Base-by-base conservation (phyloP, 2,329 filamentous ascomycete species). In the Xenoacremonium recifei region DNA sequence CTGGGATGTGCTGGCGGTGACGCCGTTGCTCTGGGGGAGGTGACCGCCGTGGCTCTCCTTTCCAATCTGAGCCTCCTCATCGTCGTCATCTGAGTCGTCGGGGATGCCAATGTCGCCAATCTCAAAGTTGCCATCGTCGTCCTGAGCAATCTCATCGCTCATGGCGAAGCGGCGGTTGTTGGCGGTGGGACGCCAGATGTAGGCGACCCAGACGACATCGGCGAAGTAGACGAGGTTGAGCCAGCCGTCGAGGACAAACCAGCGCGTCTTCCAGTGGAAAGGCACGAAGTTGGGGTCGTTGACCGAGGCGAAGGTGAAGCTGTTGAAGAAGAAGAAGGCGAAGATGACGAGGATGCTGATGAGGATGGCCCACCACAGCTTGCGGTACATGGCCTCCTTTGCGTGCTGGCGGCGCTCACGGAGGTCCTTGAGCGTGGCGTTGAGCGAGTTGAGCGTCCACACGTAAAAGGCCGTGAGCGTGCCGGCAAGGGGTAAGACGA, bases 231-330 rank as follows among this genome's bases (percentile, higher is more conserved):
- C 92, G 40, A 99, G 69, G 64, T 97, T 97, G 37, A 97, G 75
- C 93, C 93, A 99, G 41, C 93, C 93, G 61, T 99, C 93, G 16
- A 99, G 78, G 34, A 99, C 81, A 61, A 99, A 99, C 93, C 93
- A 99, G 46, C 93, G 76, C 4, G 88, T 91, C 70, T 96, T 92
- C 93, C 93, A 99, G 68, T 99, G 92, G 55, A 89, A 88, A 2
- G 93, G 93, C 4, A 96, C 89, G 64, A 95, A 99, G 64, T 95
- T 87, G 1, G 88, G 88, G 50, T 91, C 86, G 35, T 79, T 80
- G 35, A 84, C 82, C 11, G 90, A 91, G 36, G 91, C 92, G 63
- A 99, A 96, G 1, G 88, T 89, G 67, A 96, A 90, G 55, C 88
- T 95, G 74, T 96, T 97, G 73, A 97, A 84, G 74, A 99, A 97